These are phyloP conservation scores for Heracleum sosnowskyi DNA, from an alignment of 129 eudicot species.

Conservation along the genomic window DNA sequence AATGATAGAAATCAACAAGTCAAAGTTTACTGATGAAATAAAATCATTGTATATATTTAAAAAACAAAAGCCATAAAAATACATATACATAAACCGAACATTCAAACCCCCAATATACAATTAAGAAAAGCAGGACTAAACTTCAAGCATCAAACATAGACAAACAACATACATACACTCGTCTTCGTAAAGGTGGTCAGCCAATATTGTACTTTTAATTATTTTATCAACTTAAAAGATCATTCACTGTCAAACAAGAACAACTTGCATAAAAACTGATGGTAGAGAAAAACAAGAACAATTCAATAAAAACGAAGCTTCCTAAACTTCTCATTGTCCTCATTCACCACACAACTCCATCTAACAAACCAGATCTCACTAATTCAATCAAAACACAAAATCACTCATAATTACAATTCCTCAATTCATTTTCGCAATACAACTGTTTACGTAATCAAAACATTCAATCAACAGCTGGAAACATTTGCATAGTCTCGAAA, in stretches of 20 bases:
- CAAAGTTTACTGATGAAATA: background rate
- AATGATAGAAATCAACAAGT: background rate
- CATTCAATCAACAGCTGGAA: background rate
- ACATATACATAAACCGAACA: background rate
- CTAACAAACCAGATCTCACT: background rate
- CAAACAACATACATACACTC: background rate
- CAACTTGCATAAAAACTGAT: background rate
- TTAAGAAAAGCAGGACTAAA: background rate
- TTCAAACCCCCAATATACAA: background rate
- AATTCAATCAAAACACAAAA: background rate
- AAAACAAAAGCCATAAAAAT: background rate
- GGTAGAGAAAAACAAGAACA: background rate
- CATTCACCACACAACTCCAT: background rate
- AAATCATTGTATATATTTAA: background rate
- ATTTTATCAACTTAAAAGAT: background rate
- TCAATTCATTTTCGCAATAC: background rate
- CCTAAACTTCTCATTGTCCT: background rate
- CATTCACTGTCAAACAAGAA: background rate
- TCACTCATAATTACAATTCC: background rate
- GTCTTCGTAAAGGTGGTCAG: background rate
- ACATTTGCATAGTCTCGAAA: background rate
- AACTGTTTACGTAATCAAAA: background rate
- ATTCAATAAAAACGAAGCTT: constrained; percentile 1
- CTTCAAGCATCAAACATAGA: background rate
- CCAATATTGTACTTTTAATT: background rate